A percentile compares a stretch with the other conserved stretches of the same genome.
These are phyloP conservation scores for Cyberlindnera lachancei DNA, from an alignment of 805 yeast species.

Conservation along the genomic window DNA sequence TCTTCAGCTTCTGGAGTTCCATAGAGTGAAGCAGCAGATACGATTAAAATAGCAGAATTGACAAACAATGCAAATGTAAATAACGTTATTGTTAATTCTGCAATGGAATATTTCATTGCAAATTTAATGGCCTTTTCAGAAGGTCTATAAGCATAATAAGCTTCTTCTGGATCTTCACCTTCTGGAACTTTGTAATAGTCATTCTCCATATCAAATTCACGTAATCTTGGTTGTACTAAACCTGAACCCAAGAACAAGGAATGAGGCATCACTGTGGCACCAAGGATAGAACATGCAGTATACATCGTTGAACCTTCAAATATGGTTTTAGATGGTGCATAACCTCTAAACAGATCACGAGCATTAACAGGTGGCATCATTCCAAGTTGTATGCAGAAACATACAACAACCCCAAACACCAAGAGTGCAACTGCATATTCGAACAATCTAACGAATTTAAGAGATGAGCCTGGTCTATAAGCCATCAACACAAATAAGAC, in stretches of 20 bases:
- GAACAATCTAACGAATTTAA: slow-evolving; percentile 64
- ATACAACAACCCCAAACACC: slow-evolving; percentile 67
- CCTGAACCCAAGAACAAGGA: slow-evolving; percentile 81
- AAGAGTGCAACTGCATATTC: slow-evolving; percentile 67
- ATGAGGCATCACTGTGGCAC: slow-evolving; percentile 95
- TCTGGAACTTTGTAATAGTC: slow-evolving; percentile 35
- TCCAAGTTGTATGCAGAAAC: slow-evolving; percentile 69
- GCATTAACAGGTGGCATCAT: slow-evolving; percentile 39
- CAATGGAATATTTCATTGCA: slow-evolving; percentile 63
- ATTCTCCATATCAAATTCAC: slow-evolving; percentile 61
- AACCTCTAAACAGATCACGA: slow-evolving; percentile 53
- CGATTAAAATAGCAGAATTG: slow-evolving; percentile 74
- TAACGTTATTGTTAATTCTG: slow-evolving; percentile 63
- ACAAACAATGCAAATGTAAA: slow-evolving; percentile 81
- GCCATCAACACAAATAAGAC: slow-evolving; percentile 76
- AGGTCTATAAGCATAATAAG: slow-evolving; percentile 52
- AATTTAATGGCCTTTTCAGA: slow-evolving; percentile 64
- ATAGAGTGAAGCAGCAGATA: slow-evolving; percentile 72
- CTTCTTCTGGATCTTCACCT: slow-evolving; percentile 25
- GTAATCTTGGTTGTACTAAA: slow-evolving; percentile 74
- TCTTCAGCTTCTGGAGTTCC: slow-evolving; percentile 62
- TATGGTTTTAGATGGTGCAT: slow-evolving; percentile 51
- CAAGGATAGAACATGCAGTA: slow-evolving; percentile 72
- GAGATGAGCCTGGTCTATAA: slow-evolving; percentile 69
- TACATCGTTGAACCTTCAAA: slow-evolving; percentile 59